Base-by-base conservation (phyloP, 306 rosid species). In the Spatholobus suberectus region DNA sequence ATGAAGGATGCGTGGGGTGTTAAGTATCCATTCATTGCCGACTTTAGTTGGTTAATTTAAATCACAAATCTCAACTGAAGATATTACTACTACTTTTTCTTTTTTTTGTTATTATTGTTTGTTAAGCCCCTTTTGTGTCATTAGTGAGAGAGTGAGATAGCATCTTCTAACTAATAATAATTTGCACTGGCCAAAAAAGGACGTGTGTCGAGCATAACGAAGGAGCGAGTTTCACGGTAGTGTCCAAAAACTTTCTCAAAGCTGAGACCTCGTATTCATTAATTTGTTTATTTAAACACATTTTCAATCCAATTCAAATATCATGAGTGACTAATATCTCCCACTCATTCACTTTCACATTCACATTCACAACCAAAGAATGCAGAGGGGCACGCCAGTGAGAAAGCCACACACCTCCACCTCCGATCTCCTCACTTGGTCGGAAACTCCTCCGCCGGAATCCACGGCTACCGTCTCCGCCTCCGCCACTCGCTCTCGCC, bases 381-480 rank as follows among this genome's bases (percentile, higher is more conserved):
- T 90, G 96, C 90, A 86, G 87, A 88, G 83, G 76, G 83, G 52
- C 84, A 88, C 91, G 11, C 89, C 94, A 2, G 89, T 84, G 13
- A 82, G 96, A 61, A 93, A 89, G 38, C 84, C 93, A 20, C 91
- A 85, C 84, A 70, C 91, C 2, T 79, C 86, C 86, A 96, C 99
- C 41, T 85, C 94, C 85, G 98, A 96, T 87, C 94, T 96, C 82
- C 94, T 96, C 17, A 92, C 97, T 3, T 96, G 98, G 99, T 88
- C 94, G 1, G 99, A 92, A 87, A 47, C 44, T 40, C 88, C 92
- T 58, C 89, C 84, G 17, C 20, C 87, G 2, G 86, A 85, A 5
- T 75, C 93, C 75, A 11, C 97, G 20, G 14, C 88, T 73, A 24
- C 86, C 26, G 65, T 32, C 63, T 20, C 95, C 76, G 84, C 27